Conservation (phyloP, 2,329 filamentous ascomycete species). For the Lecanosticta acicola region DNA sequence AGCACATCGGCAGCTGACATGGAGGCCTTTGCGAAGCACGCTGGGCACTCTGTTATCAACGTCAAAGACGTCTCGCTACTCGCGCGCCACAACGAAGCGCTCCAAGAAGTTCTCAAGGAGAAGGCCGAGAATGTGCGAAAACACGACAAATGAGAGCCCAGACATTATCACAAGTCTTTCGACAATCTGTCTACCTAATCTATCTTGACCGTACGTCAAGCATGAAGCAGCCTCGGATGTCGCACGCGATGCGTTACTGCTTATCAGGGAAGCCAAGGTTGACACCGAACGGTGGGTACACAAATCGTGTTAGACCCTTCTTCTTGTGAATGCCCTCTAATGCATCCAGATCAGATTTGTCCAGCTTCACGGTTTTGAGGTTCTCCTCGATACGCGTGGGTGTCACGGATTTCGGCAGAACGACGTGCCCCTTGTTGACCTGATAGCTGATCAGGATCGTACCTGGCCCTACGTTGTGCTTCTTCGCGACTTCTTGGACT, state of each 20-base stretch:
- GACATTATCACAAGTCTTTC: background rate
- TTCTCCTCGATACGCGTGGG: constrained; percentile 61
- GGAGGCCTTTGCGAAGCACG: constrained; percentile 67
- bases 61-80: constrained; percentile 85
- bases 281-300: constrained; percentile 47
- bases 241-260: constrained; percentile 26
- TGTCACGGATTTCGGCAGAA: constrained; percentile 58
- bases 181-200: background rate
- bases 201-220: background rate
- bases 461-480: constrained; percentile 44
- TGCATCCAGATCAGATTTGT: constrained; percentile 56
- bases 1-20: constrained; percentile 46
- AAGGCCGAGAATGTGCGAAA: constrained; percentile 52
- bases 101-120: constrained; percentile 68
- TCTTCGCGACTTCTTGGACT: constrained; percentile 46
- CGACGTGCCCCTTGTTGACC: constrained; percentile 61
- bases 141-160: constrained; percentile 8
- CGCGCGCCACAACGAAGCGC: constrained; percentile 76
- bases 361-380: constrained; percentile 59
- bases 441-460: constrained; percentile 67
- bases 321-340: constrained; percentile 43
- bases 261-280: constrained; percentile 48
- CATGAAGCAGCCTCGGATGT: background rate
- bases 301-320: constrained; percentile 45
- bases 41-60: constrained; percentile 70